Conservation (phyloP, 441 rosid genomes). For the Gossypium armourianum region DNA sequence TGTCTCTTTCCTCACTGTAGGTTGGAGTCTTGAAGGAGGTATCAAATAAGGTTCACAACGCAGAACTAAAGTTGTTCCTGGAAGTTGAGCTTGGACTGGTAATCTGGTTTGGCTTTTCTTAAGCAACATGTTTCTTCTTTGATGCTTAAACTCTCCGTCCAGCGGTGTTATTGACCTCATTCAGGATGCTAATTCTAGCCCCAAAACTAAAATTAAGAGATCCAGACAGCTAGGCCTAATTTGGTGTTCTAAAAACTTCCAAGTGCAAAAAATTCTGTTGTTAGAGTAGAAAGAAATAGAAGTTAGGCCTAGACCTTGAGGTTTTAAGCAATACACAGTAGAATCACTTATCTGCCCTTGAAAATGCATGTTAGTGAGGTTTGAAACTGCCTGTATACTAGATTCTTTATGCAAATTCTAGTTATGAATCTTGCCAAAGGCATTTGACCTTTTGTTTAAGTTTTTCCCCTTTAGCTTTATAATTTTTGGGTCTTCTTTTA, state of each 20-base stretch:
- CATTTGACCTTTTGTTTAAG: background rate
- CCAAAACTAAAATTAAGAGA: background rate
- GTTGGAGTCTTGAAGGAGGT: constrained; percentile 39
- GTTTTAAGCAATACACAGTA: background rate
- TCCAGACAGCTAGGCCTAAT: background rate
- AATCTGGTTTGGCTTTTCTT: constrained; percentile 16
- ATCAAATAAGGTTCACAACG: constrained; percentile 34
- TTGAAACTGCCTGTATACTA: background rate
- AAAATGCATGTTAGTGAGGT: background rate
- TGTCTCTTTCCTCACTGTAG: constrained; percentile 18
- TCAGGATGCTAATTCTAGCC: background rate
- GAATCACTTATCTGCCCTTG: background rate
- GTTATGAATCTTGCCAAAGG: background rate
- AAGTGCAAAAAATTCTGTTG: background rate
- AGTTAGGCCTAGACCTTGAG: constrained; percentile 2
- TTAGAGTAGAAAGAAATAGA: background rate
- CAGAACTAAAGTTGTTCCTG: constrained; percentile 41
- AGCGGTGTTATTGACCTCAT: constrained; percentile 7
- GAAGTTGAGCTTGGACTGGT: constrained; percentile 42
- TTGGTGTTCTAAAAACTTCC: background rate
- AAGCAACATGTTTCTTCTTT: background rate
- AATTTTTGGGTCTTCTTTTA: background rate
- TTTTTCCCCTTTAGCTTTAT: background rate
- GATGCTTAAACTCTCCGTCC: background rate
- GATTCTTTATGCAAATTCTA: background rate